phyloP scores from a whole-genome alignment of 768 basidiomycete genomes.

The Tubosaeta sp. region DNA sequence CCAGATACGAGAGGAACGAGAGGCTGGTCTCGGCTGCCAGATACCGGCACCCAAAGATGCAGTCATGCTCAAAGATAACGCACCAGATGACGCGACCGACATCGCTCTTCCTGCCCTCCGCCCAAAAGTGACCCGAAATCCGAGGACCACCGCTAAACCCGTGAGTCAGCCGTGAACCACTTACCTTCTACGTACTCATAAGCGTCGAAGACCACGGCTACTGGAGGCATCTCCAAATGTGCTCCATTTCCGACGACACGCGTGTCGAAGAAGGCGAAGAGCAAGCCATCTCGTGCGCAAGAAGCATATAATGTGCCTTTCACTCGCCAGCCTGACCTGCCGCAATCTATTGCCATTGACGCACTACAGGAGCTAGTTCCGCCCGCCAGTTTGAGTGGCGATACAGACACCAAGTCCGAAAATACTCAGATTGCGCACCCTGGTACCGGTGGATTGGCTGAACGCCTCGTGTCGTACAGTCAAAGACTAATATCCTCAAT shows the following conservation, averaged over 20 bases:
- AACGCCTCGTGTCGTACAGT: conserved; percentile 47
- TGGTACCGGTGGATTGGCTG: conserved; percentile 38
- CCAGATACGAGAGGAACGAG: conserved; percentile 1
- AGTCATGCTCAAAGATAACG: not conserved
- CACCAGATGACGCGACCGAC: not conserved
- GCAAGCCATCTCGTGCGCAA: conserved; percentile 9
- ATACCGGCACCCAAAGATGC: not conserved
- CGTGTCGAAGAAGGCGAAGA: conserved; percentile 17
- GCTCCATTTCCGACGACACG: conserved; percentile 11
- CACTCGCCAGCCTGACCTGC: conserved; percentile 6
- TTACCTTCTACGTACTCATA: conserved; percentile 15
- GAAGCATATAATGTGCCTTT: conserved; percentile 9
- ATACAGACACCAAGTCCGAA: conserved; percentile 27
- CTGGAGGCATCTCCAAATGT: conserved; percentile 18
- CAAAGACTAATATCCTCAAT: conserved; percentile 42
- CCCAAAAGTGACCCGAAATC: conserved; percentile 20
- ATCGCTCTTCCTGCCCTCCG: not conserved
- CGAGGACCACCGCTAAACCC: conserved; percentile 21
- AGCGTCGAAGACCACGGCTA: conserved; percentile 15
- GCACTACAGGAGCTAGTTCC: conserved; percentile 14
- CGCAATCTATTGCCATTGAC: conserved; percentile 13
- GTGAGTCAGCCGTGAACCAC: conserved; percentile 19
- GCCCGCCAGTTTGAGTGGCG: conserved; percentile 22
- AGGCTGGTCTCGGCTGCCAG: not conserved
- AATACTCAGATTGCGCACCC: conserved; percentile 8